These are phyloP conservation scores for Sporothrix brunneoviolacea DNA, from an alignment of 2,329 filamentous ascomycete species.

Conservation along the genomic window DNA sequence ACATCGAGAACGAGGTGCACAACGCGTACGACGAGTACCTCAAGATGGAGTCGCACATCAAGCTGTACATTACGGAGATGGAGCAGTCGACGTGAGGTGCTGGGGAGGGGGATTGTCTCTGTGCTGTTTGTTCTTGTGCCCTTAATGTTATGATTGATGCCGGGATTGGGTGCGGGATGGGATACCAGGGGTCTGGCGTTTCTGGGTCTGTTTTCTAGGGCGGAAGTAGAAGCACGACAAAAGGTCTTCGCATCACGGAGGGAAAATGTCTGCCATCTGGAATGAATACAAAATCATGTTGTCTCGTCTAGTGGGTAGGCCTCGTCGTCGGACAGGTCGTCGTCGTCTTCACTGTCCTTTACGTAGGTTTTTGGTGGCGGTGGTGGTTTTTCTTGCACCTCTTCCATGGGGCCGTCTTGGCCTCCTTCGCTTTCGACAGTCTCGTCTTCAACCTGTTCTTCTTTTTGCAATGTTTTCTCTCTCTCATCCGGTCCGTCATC, in stretches of 20 bases:
- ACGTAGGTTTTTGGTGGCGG: neutral
- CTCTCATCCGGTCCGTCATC: no score
- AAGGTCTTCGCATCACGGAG: no score
- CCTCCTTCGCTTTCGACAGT: conserved; percentile 25
- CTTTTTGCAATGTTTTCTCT: neutral
- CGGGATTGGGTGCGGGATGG: conserved; percentile 17
- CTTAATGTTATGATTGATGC: conserved; percentile 26
- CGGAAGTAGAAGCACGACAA: no score
- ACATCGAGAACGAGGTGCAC: conserved; percentile 91
- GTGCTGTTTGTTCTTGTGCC: conserved; percentile 11
- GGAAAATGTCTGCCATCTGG: no score
- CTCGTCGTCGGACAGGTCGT: conserved; percentile 4
- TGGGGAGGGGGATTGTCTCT: neutral
- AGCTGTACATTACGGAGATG: conserved; percentile 98
- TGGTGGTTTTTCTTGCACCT: neutral
- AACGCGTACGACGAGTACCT: conserved; percentile 88
- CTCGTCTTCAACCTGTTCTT: conserved; percentile 21
- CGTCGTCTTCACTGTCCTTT: conserved; percentile 17
- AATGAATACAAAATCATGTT: neutral
- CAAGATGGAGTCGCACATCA: conserved; percentile 96
- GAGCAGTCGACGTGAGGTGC: conserved; percentile 65
- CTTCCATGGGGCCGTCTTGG: neutral
- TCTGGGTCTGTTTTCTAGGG: conserved; percentile 21
- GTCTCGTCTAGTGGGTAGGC: conserved; percentile 7
- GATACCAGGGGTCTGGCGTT: conserved; percentile 28